Evolutionary conservation across 768 basidiomycete genomes (phyloP).

Genomic region (Infundibulicybe gibba): DNA sequence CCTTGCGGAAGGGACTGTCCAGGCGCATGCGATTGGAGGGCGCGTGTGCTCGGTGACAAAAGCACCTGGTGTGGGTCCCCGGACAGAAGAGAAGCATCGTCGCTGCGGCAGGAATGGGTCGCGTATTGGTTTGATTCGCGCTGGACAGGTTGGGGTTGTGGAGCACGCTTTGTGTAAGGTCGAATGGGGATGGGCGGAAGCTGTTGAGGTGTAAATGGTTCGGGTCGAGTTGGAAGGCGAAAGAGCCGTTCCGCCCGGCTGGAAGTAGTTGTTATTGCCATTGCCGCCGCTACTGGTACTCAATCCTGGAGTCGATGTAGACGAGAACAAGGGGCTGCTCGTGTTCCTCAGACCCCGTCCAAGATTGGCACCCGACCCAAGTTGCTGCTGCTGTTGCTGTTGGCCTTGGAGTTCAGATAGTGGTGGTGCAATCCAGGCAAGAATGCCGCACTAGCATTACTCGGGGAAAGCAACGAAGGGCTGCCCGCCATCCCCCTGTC

Average conservation of each 20-base stretch:
- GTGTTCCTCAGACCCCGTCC: constrained; percentile 26
- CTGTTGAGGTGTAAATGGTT: constrained; percentile 36
- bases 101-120: constrained; percentile 4
- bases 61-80: constrained; percentile 11
- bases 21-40: constrained; percentile 83
- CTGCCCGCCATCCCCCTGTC: constrained; percentile 27
- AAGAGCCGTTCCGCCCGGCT: constrained; percentile 17
- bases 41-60: constrained; percentile 70
- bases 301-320: constrained; percentile 1
- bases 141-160: constrained; percentile 23
- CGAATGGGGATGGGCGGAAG: constrained; percentile 38
- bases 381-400: constrained; percentile 28
- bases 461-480: constrained; percentile 44
- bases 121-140: constrained; percentile 10
- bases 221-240: constrained; percentile 28
- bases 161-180: constrained; percentile 39
- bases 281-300: background rate
- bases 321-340: constrained; percentile 24
- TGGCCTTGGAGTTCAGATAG: constrained; percentile 52
- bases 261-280: constrained; percentile 22
- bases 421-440: constrained; percentile 67
- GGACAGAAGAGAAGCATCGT: background rate
- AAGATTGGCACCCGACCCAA: constrained; percentile 18
- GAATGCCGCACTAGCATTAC: constrained; percentile 82
- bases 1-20: constrained; percentile 92